A percentile compares a stretch with the other conserved stretches of the same genome.
These are phyloP conservation scores for Mortierella claussenii DNA, from an alignment of 192 early-diverging fungal genomes.

Conservation along the genomic window DNA sequence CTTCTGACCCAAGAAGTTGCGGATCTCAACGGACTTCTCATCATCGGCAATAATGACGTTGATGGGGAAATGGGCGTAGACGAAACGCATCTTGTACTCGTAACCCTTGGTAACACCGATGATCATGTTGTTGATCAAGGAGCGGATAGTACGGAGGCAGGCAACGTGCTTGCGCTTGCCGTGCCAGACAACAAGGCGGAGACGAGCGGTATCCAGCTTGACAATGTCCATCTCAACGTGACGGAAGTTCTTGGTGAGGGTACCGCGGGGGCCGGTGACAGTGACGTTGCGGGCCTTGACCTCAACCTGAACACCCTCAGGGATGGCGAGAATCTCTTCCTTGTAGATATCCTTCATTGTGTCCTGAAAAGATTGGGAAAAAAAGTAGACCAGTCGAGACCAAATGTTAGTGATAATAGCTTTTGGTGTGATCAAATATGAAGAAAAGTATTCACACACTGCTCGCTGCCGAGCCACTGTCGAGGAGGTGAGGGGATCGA, in stretches of 20 bases:
- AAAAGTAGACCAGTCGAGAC: no score
- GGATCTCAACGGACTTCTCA: slow-evolving; percentile 89
- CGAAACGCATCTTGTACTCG: slow-evolving; percentile 99
- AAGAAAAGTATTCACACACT: no score
- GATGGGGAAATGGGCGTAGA: slow-evolving; percentile 99
- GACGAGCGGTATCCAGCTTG: slow-evolving; percentile 72
- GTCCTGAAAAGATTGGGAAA: slow-evolving; percentile 9
- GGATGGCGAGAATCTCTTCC: slow-evolving; percentile 90
- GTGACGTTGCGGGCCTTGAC: slow-evolving; percentile 90
- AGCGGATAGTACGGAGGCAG: slow-evolving; percentile 97
- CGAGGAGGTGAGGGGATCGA: no score
- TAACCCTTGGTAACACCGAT: slow-evolving; percentile 98
- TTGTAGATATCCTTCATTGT: slow-evolving; percentile 93
- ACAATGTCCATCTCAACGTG: slow-evolving; percentile 95
- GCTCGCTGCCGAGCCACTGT: no score
- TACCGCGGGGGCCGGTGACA: slow-evolving; percentile 94
- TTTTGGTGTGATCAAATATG: no score
- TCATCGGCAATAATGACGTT: slow-evolving; percentile 88
- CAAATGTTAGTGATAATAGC: no score
- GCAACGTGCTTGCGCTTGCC: slow-evolving; percentile 98
- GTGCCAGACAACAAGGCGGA: slow-evolving; percentile 93
- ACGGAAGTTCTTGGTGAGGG: slow-evolving; percentile 87
- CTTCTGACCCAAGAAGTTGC: slow-evolving; percentile 99
- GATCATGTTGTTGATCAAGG: slow-evolving; percentile 98
- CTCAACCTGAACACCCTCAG: slow-evolving; percentile 84